Evolutionary conservation across 2,329 filamentous ascomycete species (phyloP), one percentile per base, ranked within the genome.

Genomic region (Chalara sp.): DNA sequence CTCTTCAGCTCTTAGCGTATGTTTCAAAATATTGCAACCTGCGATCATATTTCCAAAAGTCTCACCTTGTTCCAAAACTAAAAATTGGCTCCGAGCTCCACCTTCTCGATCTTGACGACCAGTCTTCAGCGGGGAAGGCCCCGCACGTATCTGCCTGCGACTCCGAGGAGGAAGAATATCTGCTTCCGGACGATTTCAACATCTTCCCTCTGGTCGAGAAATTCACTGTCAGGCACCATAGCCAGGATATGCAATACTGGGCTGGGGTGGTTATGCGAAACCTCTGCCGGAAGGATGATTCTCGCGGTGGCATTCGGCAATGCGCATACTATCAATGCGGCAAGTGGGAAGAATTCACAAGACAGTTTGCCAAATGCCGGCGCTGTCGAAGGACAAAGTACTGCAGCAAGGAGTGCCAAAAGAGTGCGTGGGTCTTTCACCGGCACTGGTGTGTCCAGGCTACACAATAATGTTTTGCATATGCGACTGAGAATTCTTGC

Each of bases 321-420:
- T 99, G 93, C 68, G 93, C 93, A 49, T 96, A 96, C 72, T 99
- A 95, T 72, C 84, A 96, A 70, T 99, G 93, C 68, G 92, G 92
- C 54, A 96, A 95, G 67, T 99, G 93, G 93, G 93, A 99, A 69
- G 88, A 96, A 70, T 96, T 83, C 67, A 91, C 92, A 39, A 83
- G 93, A 55, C 92, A 99, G 67, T 99, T 99, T 69, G 93, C 93
- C 60, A 99, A 99, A 72, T 99, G 93, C 72, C 85, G 93, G 58
- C 85, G 93, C 58, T 99, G 93, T 72, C 84, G 93, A 61, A 84
- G 93, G 58, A 99, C 93, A 55, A 99, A 99, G 70, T 96, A 96
- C 74, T 99, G 93, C 83, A 96, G 91, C 79, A 99, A 99, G 71
- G 93, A 99, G 70, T 99, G 93, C 71, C 93, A 99, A 72, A 97